Percentiles rank a stretch among this genome's conserved stretches.
Evolutionary conservation across 2,329 filamentous ascomycete genomes (phyloP).

Genomic region (Lomentospora prolificans): DNA sequence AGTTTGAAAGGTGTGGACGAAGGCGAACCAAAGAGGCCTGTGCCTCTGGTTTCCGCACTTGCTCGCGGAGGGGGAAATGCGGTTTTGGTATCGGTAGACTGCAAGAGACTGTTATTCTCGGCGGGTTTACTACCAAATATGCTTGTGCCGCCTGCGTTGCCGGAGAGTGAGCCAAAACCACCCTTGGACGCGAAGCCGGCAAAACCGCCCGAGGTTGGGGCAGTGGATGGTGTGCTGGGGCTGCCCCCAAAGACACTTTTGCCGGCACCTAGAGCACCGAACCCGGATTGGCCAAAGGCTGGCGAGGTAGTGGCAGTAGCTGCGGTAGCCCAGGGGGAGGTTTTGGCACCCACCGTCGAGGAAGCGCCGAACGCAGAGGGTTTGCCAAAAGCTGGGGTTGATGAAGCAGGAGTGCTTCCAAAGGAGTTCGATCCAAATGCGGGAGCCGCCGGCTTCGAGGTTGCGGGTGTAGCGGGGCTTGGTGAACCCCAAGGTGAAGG

Average conservation of each 20-base stretch:
- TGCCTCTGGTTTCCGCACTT: slow-evolving; percentile 25
- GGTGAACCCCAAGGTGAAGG: slow-evolving; percentile 40
- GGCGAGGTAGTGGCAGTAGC: slow-evolving; percentile 20
- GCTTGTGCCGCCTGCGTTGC: slow-evolving; percentile 12
- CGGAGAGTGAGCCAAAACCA: slow-evolving; percentile 43
- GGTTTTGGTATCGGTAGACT: slow-evolving; percentile 22
- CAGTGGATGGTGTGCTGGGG: slow-evolving; percentile 14
- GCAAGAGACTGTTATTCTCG: slow-evolving; percentile 16
- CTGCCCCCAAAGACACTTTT: slow-evolving; percentile 29
- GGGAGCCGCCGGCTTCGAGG: slow-evolving; percentile 23
- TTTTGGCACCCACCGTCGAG: slow-evolving; percentile 33
- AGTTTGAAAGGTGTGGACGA: slow-evolving; percentile 53
- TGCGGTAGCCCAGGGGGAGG: slow-evolving; percentile 42
- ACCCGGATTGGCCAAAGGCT: slow-evolving; percentile 44
- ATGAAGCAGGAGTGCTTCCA: slow-evolving; percentile 25
- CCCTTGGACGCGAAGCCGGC: slow-evolving; percentile 43
- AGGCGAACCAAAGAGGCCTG: slow-evolving; percentile 30
- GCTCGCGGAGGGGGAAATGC: slow-evolving; percentile 25
- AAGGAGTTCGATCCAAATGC: slow-evolving; percentile 38
- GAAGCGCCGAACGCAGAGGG: slow-evolving; percentile 42
- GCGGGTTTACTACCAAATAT: slow-evolving; percentile 20
- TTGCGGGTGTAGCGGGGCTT: slow-evolving; percentile 19
- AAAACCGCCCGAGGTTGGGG: slow-evolving; percentile 35
- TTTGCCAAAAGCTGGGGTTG: slow-evolving; percentile 23
- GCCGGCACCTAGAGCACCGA: slow-evolving; percentile 10